Evolutionary conservation across 495 filamentous ascomycete species (phyloP).

Genomic region (Aspergillus cavernicola): DNA sequence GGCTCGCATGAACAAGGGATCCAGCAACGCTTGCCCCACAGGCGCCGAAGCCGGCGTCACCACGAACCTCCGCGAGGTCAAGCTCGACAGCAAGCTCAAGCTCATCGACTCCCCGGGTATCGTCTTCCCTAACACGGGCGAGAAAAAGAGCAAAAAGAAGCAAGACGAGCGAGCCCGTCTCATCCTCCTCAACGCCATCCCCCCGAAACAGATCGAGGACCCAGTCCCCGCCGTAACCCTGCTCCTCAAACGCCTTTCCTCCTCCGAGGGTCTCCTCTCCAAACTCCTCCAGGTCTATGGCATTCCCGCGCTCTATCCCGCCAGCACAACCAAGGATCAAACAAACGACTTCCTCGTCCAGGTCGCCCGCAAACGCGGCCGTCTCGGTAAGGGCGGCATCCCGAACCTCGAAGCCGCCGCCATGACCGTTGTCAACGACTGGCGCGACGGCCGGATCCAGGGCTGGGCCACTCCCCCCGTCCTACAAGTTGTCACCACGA

Average conservation of each 20-base stretch:
- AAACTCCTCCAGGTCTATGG: constrained; percentile 80
- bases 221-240: constrained; percentile 80
- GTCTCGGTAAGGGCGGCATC: constrained; percentile 84
- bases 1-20: constrained; percentile 67
- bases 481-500: constrained; percentile 43
- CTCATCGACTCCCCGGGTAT: constrained; percentile 95
- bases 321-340: constrained; percentile 54
- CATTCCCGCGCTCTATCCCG: constrained; percentile 68
- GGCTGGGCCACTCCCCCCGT: constrained; percentile 82
- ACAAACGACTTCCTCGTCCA: constrained; percentile 94
- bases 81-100: constrained; percentile 92
- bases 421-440: constrained; percentile 89
- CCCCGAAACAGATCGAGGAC: constrained; percentile 90
- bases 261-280: constrained; percentile 63
- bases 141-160: constrained; percentile 52
- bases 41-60: constrained; percentile 94
- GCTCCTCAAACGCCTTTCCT: constrained; percentile 71
- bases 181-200: constrained; percentile 84
- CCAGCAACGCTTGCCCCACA: constrained; percentile 70
- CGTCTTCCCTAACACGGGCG: constrained; percentile 69
- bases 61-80: constrained; percentile 81
- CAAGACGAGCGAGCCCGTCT: constrained; percentile 75
- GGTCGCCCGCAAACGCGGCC: constrained; percentile 86
- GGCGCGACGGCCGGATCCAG: constrained; percentile 92
- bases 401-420: constrained; percentile 86